phyloP scores from a whole-genome alignment of 495 filamentous ascomycete species.

The Hyphodiscus hymeniophilus region DNA sequence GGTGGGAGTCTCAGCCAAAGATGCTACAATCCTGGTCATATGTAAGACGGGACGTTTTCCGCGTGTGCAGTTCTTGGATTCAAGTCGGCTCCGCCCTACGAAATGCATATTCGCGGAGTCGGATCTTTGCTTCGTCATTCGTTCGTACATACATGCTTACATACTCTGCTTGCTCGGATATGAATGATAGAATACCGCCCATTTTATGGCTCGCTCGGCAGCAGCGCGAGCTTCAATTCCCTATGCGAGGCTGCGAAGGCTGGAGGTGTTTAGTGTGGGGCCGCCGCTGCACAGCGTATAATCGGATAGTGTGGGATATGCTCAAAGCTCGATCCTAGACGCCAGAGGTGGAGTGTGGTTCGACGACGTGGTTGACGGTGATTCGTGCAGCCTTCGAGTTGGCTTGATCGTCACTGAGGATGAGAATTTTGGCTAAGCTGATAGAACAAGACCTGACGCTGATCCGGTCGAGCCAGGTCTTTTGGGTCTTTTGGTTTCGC shows the following conservation, averaged over 20 bases:
- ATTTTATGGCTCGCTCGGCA: slow-evolving; percentile 13
- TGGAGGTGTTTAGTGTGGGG: neutral
- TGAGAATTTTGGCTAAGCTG: slow-evolving; percentile 15
- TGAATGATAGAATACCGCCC: slow-evolving; percentile 1
- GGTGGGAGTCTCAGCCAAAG: slow-evolving; percentile 12
- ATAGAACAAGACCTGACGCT: slow-evolving; percentile 9
- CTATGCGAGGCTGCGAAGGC: slow-evolving; percentile 8
- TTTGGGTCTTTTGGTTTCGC: no score
- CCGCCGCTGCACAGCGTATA: slow-evolving; percentile 17
- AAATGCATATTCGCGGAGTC: slow-evolving; percentile 6
- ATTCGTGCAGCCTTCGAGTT: slow-evolving; percentile 17
- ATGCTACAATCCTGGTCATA: slow-evolving; percentile 8
- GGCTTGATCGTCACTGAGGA: slow-evolving; percentile 8
- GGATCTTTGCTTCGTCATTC: neutral
- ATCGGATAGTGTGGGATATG: slow-evolving; percentile 13
- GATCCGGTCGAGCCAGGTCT: slow-evolving; percentile 1
- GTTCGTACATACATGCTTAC: neutral
- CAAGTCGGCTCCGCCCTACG: slow-evolving; percentile 19
- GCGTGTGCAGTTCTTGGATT: slow-evolving; percentile 13
- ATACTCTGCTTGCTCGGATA: slow-evolving; percentile 7
- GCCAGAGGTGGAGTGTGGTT: slow-evolving; percentile 3
- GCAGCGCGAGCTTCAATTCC: slow-evolving; percentile 2
- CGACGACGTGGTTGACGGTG: slow-evolving; percentile 18
- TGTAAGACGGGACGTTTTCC: slow-evolving; percentile 22
- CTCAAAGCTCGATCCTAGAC: slow-evolving; percentile 18